Evolutionary conservation across 345 rosid genomes (phyloP).

Genomic region (Arabidopsis arenosa): DNA sequence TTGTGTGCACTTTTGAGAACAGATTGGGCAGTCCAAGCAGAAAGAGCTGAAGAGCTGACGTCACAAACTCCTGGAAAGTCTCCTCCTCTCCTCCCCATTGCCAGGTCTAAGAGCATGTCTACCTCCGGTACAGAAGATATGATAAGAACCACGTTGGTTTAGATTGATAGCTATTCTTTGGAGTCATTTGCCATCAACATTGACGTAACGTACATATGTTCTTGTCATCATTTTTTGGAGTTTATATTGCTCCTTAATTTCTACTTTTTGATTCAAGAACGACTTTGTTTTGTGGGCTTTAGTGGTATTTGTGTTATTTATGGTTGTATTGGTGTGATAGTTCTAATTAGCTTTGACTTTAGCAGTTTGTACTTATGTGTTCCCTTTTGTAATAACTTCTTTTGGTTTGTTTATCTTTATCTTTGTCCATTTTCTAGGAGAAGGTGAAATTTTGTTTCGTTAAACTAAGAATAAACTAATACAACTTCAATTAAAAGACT

Average conservation of each 20-base stretch:
- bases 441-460: neutral
- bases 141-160: slow-evolving; percentile 39
- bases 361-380: slow-evolving; percentile 33
- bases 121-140: slow-evolving; percentile 29
- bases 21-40: slow-evolving; percentile 72
- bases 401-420: slow-evolving; percentile 23
- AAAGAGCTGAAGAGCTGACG: slow-evolving; percentile 82
- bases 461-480: neutral
- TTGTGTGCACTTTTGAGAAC: slow-evolving; percentile 65
- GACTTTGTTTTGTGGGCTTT: slow-evolving; percentile 25
- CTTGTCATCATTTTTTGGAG: slow-evolving; percentile 32
- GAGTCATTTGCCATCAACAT: slow-evolving; percentile 28
- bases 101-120: slow-evolving; percentile 3
- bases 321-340: slow-evolving; percentile 34
- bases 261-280: slow-evolving; percentile 12
- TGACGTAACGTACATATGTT: slow-evolving; percentile 37
- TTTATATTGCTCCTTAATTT: slow-evolving; percentile 34
- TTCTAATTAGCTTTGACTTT: slow-evolving; percentile 32
- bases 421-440: slow-evolving; percentile 13
- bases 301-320: slow-evolving; percentile 30
- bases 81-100: slow-evolving; percentile 42
- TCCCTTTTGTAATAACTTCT: slow-evolving; percentile 28
- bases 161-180: slow-evolving; percentile 34
- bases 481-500: neutral
- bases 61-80: slow-evolving; percentile 30